These are phyloP conservation scores for Rubia yunnanensis DNA, from an alignment of 257 asterid genomes.

Conservation along the genomic window DNA sequence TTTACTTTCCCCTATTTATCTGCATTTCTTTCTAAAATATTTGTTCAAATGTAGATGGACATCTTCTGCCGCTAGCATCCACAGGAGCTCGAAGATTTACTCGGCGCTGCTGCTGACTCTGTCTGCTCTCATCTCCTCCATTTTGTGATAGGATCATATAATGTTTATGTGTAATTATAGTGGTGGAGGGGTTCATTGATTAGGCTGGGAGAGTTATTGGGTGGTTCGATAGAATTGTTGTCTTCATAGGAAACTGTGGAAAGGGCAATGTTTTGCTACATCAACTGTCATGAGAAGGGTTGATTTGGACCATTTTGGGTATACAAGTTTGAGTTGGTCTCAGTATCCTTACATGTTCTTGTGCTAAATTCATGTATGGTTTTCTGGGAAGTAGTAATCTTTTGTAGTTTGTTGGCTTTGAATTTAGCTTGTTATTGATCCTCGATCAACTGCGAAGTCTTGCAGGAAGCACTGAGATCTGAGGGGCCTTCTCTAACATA, in stretches of 20 bases:
- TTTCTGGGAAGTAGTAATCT: neutral
- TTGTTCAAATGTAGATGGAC: constrained; percentile 14
- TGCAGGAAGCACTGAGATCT: no score
- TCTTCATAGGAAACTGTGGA: constrained; percentile 3
- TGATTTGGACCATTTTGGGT: constrained; percentile 1
- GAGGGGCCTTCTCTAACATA: no score
- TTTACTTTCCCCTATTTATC: no score
- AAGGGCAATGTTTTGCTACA: neutral
- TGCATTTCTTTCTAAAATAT: neutral
- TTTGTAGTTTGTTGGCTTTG: no score
- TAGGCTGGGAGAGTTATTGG: neutral
- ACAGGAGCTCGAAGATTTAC: constrained; percentile 22
- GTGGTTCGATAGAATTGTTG: constrained; percentile 1
- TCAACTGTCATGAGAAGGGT: neutral
- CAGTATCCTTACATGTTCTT: no score
- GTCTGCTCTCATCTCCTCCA: constrained; percentile 14
- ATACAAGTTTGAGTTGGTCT: neutral
- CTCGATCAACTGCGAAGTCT: no score
- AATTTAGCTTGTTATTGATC: no score
- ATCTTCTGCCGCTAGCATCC: constrained; percentile 31
- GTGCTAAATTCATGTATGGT: neutral
- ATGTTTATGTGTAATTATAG: neutral
- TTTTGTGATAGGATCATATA: constrained; percentile 9
- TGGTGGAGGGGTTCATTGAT: neutral
- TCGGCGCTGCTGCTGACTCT: constrained; percentile 23